Evolutionary conservation across 139 green algal genomes (phyloP).

Genomic region (Chlorella vulgaris): DNA sequence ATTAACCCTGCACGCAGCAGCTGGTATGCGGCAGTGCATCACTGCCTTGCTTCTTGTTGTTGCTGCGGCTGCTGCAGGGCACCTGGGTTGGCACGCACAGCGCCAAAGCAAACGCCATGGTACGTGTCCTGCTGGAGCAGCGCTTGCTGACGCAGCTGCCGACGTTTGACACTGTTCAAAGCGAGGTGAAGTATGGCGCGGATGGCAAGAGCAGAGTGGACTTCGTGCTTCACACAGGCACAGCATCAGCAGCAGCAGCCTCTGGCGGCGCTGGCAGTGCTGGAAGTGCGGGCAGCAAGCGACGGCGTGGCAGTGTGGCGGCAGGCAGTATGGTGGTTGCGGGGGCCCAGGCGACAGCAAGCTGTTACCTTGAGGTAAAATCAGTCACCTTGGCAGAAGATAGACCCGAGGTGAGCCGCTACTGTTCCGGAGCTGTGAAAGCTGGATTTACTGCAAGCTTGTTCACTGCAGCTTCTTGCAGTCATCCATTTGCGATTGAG

Average conservation of each 20-base stretch:
- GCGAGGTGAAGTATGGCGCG: constrained; percentile 56
- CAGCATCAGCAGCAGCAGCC: not conserved
- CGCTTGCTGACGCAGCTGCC: constrained; percentile 43
- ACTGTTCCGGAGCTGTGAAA: not conserved
- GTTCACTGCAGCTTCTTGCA: too few species aligned
- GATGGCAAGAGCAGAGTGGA: constrained; percentile 39
- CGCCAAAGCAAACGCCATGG: constrained; percentile 69
- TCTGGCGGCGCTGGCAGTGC: not conserved
- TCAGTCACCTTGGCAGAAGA: constrained; percentile 60
- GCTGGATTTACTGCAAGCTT: not conserved
- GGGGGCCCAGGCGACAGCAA: not conserved
- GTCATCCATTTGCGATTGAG: too few species aligned
- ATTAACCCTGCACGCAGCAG: too few species aligned
- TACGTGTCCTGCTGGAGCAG: constrained; percentile 40
- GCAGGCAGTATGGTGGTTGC: not conserved
- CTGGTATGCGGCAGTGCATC: too few species aligned
- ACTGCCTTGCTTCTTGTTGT: not conserved
- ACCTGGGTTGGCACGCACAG: constrained; percentile 59
- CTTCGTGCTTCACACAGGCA: constrained; percentile 38
- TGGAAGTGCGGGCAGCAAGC: not conserved
- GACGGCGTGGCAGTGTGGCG: not conserved
- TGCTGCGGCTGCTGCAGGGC: not conserved
- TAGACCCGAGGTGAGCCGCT: not conserved
- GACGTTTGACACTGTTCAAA: constrained; percentile 35
- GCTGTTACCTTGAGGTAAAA: constrained; percentile 69